Evolutionary conservation across 148 eudicot species (phyloP).

Genomic region (Nepenthes mirabilis): DNA sequence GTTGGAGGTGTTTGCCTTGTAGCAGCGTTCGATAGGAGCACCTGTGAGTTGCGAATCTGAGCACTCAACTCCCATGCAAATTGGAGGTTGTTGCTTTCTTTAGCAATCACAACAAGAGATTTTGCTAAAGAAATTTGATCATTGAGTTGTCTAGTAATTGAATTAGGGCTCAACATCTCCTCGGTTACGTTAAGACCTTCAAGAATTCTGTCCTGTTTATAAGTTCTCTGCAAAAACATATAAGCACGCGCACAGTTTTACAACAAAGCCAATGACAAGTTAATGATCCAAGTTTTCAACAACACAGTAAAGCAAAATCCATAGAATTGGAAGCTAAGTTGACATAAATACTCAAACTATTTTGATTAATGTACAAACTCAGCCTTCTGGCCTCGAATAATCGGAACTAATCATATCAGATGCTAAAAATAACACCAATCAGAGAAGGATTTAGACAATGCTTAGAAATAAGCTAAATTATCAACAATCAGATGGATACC

Average conservation of each 20-base stretch:
- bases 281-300: too few relatives aligned
- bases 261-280: neutral
- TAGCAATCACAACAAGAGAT: conserved; percentile 13
- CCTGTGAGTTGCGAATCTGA: conserved; percentile 13
- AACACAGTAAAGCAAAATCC: too few relatives aligned
- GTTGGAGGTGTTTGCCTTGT: conserved; percentile 9
- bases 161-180: conserved; percentile 13
- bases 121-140: conserved; percentile 21
- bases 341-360: too few relatives aligned
- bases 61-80: conserved; percentile 17
- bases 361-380: too few relatives aligned
- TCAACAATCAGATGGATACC: too few relatives aligned
- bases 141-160: conserved; percentile 11
- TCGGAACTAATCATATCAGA: too few relatives aligned
- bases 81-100: conserved; percentile 16
- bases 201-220: neutral
- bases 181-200: conserved; percentile 1
- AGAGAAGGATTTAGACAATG: too few relatives aligned
- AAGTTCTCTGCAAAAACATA: neutral
- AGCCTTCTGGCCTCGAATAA: too few relatives aligned
- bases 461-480: too few relatives aligned
- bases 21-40: conserved; percentile 15
- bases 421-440: too few relatives aligned
- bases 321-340: too few relatives aligned
- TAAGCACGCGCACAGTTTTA: neutral